Base-by-base conservation (phyloP, 805 yeast genomes). In the Cyberlindnera galapagoensis region DNA sequence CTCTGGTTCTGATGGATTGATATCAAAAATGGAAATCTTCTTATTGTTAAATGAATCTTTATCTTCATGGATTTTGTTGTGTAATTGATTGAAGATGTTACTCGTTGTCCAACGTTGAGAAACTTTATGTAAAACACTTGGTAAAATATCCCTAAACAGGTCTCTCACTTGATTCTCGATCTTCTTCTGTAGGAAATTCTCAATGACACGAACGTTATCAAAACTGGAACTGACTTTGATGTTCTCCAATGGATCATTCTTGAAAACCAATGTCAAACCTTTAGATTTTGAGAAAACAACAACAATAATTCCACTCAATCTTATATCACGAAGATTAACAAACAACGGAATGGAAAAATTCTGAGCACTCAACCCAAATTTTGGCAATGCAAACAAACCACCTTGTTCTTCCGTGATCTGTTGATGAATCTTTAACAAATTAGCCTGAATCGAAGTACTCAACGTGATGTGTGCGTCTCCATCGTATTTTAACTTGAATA, bases 191-290 rank as follows among this genome's bases (percentile, higher is more conserved):
- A 86, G 58, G 44, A 84, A 82, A 37, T 75, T 71, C n/a, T 94
- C 92, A 46, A 86, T 73, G 1, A 87, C 87, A 31, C 80, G 81
- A 26, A 86, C 80, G 24, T 77, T 74, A 58, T 86, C 94, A 56
- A 86, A 86, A n/a, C 94, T 80, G 5, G 94, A 82, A 40, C 78
- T 74, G 10, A 86, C 94, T 46, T 76, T 77, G 40, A 86, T 85
- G 14, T 78, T 71, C 44, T 85, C 94, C 35, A 86, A 64, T 1
- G 95, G 95, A 56, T 86, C 95, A 56, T 86, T 86, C 46, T 88
- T 71, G 60, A 86, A 86, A 19, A 86, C 95, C 24, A 86, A 62
- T 0, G 95, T 86, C 35, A 86, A 66, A 1, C 95, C 95, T 49
- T 84, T 84, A 4, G 81, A 67, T 47, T 82, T 79, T 18, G 81